phyloP scores from a whole-genome alignment of 495 filamentous ascomycete genomes.

The Aspergillus sclerotioniger region DNA sequence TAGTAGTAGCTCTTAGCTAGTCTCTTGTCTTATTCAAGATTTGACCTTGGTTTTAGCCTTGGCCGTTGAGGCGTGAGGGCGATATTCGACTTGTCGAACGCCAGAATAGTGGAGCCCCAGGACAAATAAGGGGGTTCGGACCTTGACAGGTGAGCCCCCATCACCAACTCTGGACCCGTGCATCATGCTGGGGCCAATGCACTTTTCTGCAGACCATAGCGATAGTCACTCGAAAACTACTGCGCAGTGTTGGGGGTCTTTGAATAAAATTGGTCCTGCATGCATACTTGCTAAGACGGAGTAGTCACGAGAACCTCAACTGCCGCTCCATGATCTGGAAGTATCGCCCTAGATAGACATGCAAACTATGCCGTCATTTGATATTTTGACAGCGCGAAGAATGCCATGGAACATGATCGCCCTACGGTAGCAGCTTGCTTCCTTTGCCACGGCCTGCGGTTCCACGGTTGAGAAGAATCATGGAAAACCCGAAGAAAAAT shows the following conservation, averaged over 20 bases:
- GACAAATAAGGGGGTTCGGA: neutral
- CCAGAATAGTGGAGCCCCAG: neutral
- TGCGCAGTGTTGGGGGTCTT: neutral
- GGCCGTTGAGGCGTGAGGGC: neutral
- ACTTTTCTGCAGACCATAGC: too few relatives aligned
- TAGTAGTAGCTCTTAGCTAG: too few relatives aligned
- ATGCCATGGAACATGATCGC: neutral
- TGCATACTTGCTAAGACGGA: neutral
- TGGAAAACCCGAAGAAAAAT: neutral
- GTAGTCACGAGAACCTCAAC: neutral
- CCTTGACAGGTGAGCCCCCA: conserved; percentile 1
- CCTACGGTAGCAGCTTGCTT: neutral
- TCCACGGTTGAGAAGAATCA: neutral
- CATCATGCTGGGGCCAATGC: neutral
- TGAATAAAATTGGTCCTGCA: neutral
- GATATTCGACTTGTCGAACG: conserved; percentile 5
- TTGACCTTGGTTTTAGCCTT: neutral
- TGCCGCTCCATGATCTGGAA: too few relatives aligned
- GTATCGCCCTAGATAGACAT: neutral
- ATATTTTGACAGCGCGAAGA: neutral
- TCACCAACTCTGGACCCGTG: neutral
- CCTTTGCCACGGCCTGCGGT: neutral
- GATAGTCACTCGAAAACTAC: neutral
- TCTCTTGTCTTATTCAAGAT: neutral
- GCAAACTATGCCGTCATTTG: neutral